A percentile compares a stretch with the other conserved stretches of the same genome.
These are phyloP conservation scores for Delitschia confertaspora DNA, from an alignment of 495 filamentous ascomycete genomes.

Conservation along the genomic window DNA sequence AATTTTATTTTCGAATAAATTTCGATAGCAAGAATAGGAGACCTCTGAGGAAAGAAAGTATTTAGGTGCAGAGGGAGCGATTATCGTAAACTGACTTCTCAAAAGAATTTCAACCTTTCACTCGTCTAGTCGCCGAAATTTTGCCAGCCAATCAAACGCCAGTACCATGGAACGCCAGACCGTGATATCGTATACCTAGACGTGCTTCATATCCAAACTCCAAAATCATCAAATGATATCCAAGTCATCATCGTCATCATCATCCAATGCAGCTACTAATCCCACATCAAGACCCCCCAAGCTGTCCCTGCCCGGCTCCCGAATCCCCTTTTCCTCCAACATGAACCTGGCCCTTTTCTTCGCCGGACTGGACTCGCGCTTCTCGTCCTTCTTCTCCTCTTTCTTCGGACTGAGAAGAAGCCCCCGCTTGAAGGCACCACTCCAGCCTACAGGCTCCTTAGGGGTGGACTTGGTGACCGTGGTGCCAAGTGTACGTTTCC, in stretches of 20 bases:
- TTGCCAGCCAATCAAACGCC: no score
- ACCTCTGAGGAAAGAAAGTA: no score
- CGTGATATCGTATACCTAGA: constrained; percentile 9
- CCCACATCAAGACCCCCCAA: constrained; percentile 20
- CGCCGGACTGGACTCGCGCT: constrained; percentile 17
- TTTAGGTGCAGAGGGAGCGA: no score
- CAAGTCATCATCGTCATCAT: constrained; percentile 37
- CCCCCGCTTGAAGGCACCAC: constrained; percentile 31
- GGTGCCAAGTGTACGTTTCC: constrained; percentile 43
- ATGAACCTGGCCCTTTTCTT: constrained; percentile 38
- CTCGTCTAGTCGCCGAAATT: no score
- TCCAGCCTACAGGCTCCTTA: constrained; percentile 38
- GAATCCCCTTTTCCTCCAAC: constrained; percentile 35
- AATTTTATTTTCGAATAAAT: no score
- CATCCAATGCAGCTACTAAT: constrained; percentile 27
- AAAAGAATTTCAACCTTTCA: no score
- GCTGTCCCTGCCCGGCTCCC: constrained; percentile 37
- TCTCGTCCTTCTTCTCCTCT: constrained; percentile 14
- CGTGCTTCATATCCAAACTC: background rate
- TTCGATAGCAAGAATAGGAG: no score
- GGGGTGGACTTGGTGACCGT: constrained; percentile 26
- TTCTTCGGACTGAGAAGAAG: constrained; percentile 23
- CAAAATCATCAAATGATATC: constrained; percentile 33
- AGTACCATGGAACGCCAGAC: background rate
- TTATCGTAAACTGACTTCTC: no score